These are phyloP conservation scores for Trichosporon coremiiforme DNA, from an alignment of 1,284 basidiomycete genomes.

Conservation along the genomic window DNA sequence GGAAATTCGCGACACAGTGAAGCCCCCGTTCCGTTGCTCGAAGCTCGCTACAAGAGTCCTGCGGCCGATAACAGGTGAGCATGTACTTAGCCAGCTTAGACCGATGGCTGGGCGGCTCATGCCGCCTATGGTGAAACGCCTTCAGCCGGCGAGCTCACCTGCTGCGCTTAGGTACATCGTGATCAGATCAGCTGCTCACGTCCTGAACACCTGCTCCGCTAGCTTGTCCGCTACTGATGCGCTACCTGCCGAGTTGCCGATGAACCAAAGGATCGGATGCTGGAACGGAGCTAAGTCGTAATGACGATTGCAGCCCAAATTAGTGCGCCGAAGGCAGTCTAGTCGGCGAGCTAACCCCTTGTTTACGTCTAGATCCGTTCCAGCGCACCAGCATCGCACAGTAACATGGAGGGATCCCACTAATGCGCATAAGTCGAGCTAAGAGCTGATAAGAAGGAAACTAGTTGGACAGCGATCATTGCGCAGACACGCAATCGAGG, in stretches of 20 bases:
- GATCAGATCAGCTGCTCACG: not conserved
- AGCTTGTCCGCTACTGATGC: not conserved
- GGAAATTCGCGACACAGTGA: too few relatives aligned
- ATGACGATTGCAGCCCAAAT: not conserved
- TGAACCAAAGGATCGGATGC: not conserved
- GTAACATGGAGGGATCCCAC: too few relatives aligned
- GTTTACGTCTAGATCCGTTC: not conserved
- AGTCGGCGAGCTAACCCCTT: not conserved
- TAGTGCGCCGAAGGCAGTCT: not conserved
- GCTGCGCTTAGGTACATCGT: too few relatives aligned
- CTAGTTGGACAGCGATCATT: not conserved
- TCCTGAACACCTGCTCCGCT: not conserved
- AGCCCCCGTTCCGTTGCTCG: too few relatives aligned
- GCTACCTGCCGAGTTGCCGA: not conserved
- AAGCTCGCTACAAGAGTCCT: too few relatives aligned
- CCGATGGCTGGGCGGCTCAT: too few relatives aligned
- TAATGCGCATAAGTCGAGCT: not conserved
- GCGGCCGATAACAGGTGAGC: too few relatives aligned
- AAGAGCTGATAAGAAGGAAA: not conserved
- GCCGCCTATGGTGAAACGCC: too few relatives aligned
- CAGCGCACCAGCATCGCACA: not conserved
- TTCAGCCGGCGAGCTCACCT: too few relatives aligned
- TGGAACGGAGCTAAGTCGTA: not conserved
- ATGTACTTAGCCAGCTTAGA: too few relatives aligned
- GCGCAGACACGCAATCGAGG: not conserved